These are phyloP conservation scores for Nitzschia palea DNA, from an alignment of 108 stramenopile species.

Conservation along the genomic window DNA sequence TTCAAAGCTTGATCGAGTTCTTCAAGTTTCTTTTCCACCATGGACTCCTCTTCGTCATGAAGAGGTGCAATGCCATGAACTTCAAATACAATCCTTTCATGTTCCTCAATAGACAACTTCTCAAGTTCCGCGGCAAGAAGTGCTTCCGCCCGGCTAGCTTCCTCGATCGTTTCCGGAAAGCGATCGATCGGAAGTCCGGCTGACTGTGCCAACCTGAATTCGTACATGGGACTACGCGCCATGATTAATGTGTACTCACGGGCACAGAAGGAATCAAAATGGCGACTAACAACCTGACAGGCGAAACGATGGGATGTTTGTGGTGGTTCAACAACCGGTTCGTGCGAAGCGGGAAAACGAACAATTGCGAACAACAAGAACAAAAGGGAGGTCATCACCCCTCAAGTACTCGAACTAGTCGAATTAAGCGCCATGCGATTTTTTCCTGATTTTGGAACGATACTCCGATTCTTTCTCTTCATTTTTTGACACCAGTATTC, in stretches of 20 bases:
- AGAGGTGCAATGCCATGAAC: constrained; percentile 18
- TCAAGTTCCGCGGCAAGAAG: constrained; percentile 9
- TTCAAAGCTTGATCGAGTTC: constrained; percentile 1
- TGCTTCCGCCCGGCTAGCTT: not conserved
- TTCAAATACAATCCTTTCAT: constrained; percentile 18
- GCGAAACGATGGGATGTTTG: too few relatives aligned
- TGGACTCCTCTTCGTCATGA: constrained; percentile 1
- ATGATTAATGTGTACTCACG: not conserved
- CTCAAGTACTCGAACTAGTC: not conserved
- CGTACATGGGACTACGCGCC: not conserved
- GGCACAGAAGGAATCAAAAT: not conserved
- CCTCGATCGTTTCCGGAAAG: constrained; percentile 7
- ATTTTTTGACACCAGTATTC: too few relatives aligned
- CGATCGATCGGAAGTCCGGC: not conserved
- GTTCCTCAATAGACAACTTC: constrained; percentile 5
- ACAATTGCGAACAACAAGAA: not conserved
- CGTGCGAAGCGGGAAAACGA: not conserved
- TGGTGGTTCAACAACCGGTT: too few relatives aligned
- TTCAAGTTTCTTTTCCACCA: constrained; percentile 6
- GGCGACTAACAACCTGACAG: too few relatives aligned
- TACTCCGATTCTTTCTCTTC: too few relatives aligned
- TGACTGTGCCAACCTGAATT: constrained; percentile 5
- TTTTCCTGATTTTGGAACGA: too few relatives aligned
- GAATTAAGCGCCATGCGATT: not conserved
- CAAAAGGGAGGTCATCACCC: not conserved